Evolutionary conservation across 2,329 filamentous ascomycete genomes (phyloP).

Genomic region (Diaporthe nobilis): DNA sequence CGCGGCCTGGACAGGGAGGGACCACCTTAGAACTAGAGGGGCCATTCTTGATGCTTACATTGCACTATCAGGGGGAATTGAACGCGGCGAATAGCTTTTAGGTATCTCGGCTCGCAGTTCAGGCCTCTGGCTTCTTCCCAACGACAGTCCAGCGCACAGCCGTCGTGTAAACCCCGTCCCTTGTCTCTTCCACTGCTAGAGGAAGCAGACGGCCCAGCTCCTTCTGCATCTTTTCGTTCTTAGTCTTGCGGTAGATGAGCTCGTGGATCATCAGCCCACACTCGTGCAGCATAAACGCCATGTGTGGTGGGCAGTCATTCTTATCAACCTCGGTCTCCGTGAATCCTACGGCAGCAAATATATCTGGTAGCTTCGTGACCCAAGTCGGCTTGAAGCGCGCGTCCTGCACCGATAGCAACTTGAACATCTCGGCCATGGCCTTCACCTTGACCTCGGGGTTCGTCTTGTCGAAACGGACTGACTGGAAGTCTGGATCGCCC

Average conservation of each 20-base stretch:
- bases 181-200: conserved; percentile 39
- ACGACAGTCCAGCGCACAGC: conserved; percentile 38
- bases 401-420: not conserved
- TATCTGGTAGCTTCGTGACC: not conserved
- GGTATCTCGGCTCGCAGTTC: not conserved
- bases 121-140: conserved; percentile 37
- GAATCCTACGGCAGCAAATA: conserved; percentile 4
- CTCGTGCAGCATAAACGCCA: conserved; percentile 17
- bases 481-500: conserved; percentile 17
- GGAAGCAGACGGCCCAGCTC: conserved; percentile 43
- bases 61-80: too few species aligned
- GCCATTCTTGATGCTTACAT: too few species aligned
- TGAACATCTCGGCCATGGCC: conserved; percentile 10
- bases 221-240: conserved; percentile 42
- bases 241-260: conserved; percentile 45
- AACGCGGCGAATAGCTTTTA: too few species aligned
- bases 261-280: conserved; percentile 45
- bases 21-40: too few species aligned
- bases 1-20: not conserved
- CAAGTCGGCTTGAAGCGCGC: conserved; percentile 1
- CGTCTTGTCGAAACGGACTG: conserved; percentile 2
- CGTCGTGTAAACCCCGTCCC: conserved; percentile 37
- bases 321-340: conserved; percentile 7
- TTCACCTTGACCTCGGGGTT: not conserved
- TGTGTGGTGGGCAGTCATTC: conserved; percentile 6